Conservation (phyloP, 2,329 filamentous ascomycete genomes). For the Xylogone sp. region DNA sequence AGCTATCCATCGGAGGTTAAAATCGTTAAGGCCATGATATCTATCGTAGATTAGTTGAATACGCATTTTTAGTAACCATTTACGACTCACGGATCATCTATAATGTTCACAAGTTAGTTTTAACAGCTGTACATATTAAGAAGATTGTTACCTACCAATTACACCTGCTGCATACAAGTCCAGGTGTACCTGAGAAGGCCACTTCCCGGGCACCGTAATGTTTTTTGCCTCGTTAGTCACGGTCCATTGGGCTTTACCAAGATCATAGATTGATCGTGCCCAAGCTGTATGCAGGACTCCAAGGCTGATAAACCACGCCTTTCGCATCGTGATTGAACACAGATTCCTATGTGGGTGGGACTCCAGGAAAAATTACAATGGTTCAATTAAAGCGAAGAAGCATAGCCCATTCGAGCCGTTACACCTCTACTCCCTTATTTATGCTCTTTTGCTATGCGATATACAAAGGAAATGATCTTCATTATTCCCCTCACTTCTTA, state of each 20-base stretch:
- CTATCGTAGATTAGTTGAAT: conserved; percentile 24
- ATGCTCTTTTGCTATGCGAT: not conserved
- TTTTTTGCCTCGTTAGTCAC: conserved; percentile 25
- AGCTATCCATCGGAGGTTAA: conserved; percentile 56
- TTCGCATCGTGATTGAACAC: too few species aligned
- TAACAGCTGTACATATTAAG: too few species aligned
- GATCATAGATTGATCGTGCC: conserved; percentile 9
- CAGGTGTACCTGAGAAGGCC: conserved; percentile 57
- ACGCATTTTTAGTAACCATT: not conserved
- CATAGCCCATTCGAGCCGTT: too few species aligned
- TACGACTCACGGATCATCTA: conserved; percentile 3
- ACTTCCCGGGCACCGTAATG: conserved; percentile 47
- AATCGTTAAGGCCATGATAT: conserved; percentile 53
- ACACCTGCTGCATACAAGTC: conserved; percentile 50
- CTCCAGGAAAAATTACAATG: too few species aligned
- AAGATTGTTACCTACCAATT: conserved; percentile 32
- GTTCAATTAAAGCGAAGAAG: not conserved
- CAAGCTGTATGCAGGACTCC: not conserved
- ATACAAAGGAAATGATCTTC: not conserved
- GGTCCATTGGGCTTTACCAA: conserved; percentile 11
- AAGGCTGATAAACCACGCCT: not conserved
- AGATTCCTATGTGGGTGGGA: too few species aligned
- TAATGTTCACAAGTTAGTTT: too few species aligned
- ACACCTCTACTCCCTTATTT: not conserved
- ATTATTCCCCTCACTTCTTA: not conserved